A percentile compares a stretch with the other conserved stretches of the same genome.
Conservation (phyloP, 345 rosid genomes). For the Citrus medica region DNA sequence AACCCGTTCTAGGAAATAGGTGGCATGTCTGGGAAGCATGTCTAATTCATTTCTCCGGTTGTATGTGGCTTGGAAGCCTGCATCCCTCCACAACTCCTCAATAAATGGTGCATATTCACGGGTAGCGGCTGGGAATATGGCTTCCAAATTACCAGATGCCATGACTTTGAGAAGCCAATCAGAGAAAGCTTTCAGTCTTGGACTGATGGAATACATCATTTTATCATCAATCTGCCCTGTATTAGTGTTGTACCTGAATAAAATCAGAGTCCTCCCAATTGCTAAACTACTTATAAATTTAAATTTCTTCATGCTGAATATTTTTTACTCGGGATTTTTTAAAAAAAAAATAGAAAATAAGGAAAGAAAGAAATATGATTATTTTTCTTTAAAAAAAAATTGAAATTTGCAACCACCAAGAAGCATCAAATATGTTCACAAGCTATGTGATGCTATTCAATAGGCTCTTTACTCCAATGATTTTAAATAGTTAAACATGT, state of each 20-base stretch:
- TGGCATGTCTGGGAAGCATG: slow-evolving; percentile 65
- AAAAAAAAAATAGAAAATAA: too few relatives aligned
- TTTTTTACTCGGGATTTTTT: too few relatives aligned
- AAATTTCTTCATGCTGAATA: neutral
- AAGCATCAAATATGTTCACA: neutral
- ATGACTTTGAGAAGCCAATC: slow-evolving; percentile 71
- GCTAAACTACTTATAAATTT: neutral
- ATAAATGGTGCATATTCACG: slow-evolving; percentile 62
- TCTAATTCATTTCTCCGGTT: slow-evolving; percentile 62
- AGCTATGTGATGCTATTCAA: neutral
- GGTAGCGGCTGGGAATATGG: slow-evolving; percentile 55
- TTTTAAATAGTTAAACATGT: neutral
- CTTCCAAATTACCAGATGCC: slow-evolving; percentile 67
- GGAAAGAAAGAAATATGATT: neutral
- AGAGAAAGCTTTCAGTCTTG: slow-evolving; percentile 56
- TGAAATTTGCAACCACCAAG: neutral
- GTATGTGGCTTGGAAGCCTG: slow-evolving; percentile 79
- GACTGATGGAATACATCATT: slow-evolving; percentile 44
- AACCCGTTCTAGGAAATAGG: slow-evolving; percentile 86
- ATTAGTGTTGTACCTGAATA: slow-evolving; percentile 18
- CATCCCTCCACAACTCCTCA: slow-evolving; percentile 71
- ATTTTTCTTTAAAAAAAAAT: neutral
- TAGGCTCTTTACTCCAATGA: neutral
- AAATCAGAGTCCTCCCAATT: slow-evolving; percentile 4
- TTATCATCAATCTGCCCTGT: slow-evolving; percentile 28